Base-by-base conservation (phyloP, 345 rosid genomes). In the Eutrema yunnanense region DNA sequence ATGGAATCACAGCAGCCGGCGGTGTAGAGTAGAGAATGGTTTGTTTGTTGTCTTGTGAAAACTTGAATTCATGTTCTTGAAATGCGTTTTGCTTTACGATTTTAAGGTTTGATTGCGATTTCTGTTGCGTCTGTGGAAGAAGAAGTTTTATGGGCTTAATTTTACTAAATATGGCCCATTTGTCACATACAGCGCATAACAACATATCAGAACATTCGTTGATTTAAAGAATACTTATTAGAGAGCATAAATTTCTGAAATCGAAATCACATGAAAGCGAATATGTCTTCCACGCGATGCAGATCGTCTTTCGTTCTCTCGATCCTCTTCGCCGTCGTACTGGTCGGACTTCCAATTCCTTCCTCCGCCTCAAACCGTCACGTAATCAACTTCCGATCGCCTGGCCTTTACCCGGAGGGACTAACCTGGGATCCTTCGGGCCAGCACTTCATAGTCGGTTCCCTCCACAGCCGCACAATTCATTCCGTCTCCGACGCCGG, bases 381-480 rank as follows among this genome's bases (percentile, higher is more conserved):
- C 81, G 74, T 78, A 74, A 84, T 92, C 80, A 79, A 75, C 62
- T 90, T 92, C 92, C 81, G 83, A 51, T 86, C 87, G 0, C 86
- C 77, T 0, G 84, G 78, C 13, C 96, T 92, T 71, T 90, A 87
- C 37, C 98, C 98, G 0, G 96, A 92, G 58, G 92, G 86, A 58
- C 37, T 88, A 4, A 76, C 88, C 14, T 87, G 89, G 86, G 96
- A 92, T 79, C 86, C 88, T 7, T 74, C 87, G 0, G 87, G 78
- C 52, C 85, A 88, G 44, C 93, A 90, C 82, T 92, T 92, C 83
- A 9, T 92, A 67, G 96, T 90, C 52, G 92, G 98, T 29, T 92
- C 96, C 5, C 79, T 83, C 67, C 85, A 53, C 61, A 66, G 79
- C 74, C 87, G 96, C 64, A 73, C 86, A 0, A 77, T 92, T 58